Evolutionary conservation across 2,329 filamentous ascomycete species (phyloP).

Genomic region (Neospermospora avenae): DNA sequence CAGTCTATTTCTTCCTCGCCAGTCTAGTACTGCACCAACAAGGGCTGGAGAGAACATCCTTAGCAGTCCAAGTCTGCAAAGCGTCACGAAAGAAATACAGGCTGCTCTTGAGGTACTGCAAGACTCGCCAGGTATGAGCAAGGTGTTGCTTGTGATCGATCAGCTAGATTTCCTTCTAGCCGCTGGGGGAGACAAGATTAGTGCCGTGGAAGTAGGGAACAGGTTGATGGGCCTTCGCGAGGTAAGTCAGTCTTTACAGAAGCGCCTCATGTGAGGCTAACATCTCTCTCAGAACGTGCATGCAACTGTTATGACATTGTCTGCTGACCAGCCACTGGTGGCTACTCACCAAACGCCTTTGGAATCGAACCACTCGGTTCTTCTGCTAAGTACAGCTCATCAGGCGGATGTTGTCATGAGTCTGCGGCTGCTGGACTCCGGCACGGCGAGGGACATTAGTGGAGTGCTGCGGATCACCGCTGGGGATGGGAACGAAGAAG

Average conservation of each 20-base stretch:
- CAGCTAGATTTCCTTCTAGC: slow-evolving; percentile 64
- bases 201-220: slow-evolving; percentile 48
- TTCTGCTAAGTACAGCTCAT: slow-evolving; percentile 71
- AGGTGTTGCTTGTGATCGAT: slow-evolving; percentile 61
- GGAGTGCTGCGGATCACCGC: slow-evolving; percentile 77
- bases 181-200: slow-evolving; percentile 45
- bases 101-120: slow-evolving; percentile 21
- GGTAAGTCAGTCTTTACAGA: slow-evolving; percentile 43
- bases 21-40: neutral
- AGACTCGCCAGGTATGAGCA: slow-evolving; percentile 25
- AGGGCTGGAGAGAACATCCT: slow-evolving; percentile 18
- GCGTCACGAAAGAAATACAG: slow-evolving; percentile 23
- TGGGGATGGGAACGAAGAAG: slow-evolving; percentile 40
- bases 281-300: slow-evolving; percentile 51
- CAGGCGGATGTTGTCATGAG: slow-evolving; percentile 68
- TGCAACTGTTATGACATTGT: slow-evolving; percentile 62
- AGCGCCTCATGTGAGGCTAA: neutral
- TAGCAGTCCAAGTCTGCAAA: slow-evolving; percentile 16
- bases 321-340: slow-evolving; percentile 73
- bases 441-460: slow-evolving; percentile 85
- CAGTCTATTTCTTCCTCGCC: slow-evolving; percentile 26
- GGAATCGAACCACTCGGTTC: slow-evolving; percentile 67
- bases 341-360: slow-evolving; percentile 58
- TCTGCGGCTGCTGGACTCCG: slow-evolving; percentile 76
- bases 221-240: slow-evolving; percentile 58